Evolutionary conservation across 225 moss, liverwort and hornwort species (phyloP), one percentile per base, ranked within the genome.

Genomic region (Bryum argenteum): DNA sequence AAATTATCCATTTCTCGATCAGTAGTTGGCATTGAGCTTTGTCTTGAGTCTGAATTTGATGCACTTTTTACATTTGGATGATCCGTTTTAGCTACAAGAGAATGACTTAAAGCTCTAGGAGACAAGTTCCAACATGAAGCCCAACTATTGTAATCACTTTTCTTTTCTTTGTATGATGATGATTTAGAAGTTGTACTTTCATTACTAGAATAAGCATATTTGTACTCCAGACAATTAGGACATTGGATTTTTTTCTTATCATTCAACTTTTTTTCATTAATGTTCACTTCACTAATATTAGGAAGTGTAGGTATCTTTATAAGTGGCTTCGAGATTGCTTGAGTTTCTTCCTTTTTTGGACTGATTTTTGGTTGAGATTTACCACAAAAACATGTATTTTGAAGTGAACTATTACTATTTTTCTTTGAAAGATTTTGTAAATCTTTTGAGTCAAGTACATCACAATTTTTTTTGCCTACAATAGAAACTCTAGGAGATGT

Each of bases 81-180:
- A 47, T 17, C 10, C 20, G 11, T 61, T 26, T 2, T 56, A 50
- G 0, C 47, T 26, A 28, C 20, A n/a, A 20, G 6, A 17, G 2
- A 9, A 13, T 67, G 61, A 48, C 0, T 62, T 1, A 62, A 48
- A 38, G 61, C 8, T 61, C 3, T 40, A 17, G 55, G 55, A 56
- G 66, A 75, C 0, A 80, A 67, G 62, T 71, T 80, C 71, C 80
- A 80, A 47, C 39, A 75, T 19, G 55, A 75, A 26, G 62, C 45
- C 67, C 56, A 71, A 62, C 21, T 50, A 71, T 21, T 47, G 23
- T 3, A 43, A 53, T 59, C 0, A 67, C 9, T 60, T 55, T 16
- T 42, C 10, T 41, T n/a, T 0, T 0, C 61, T 47, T 48, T 20
- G 12, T 38, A 4, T 47, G 11, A 8, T 40, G 28, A 71, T 61